A percentile compares a stretch with the other conserved stretches of the same genome.
Conservation (phyloP, 176 grass and related monocot genomes). For the Oryza glaberrima region DNA sequence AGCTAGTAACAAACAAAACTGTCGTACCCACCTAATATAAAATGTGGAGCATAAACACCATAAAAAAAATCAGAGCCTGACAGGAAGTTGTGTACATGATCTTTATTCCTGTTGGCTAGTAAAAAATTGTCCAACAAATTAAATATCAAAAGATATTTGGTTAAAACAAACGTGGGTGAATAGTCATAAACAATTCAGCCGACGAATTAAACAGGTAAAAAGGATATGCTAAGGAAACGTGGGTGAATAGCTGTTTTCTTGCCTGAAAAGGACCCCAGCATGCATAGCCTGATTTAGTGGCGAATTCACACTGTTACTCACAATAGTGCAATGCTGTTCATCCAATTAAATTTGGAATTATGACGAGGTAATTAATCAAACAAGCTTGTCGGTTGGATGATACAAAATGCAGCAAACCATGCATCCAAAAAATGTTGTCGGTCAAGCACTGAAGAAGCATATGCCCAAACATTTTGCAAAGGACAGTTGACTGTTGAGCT, state of each 20-base stretch:
- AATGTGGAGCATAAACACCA: not conserved
- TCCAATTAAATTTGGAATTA: not conserved
- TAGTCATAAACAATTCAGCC: not conserved
- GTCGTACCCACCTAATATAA: not conserved
- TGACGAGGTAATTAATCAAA: not conserved
- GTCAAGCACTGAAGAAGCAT: not conserved
- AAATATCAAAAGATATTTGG: not conserved
- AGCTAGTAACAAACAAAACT: not conserved
- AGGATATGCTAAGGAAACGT: not conserved
- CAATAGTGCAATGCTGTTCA: not conserved
- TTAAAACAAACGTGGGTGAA: not conserved
- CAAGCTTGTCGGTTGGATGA: not conserved
- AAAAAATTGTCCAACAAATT: not conserved
- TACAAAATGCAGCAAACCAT: not conserved
- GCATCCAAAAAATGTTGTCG: not conserved
- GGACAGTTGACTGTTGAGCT: not conserved
- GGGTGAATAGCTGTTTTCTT: not conserved
- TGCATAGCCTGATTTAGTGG: not conserved
- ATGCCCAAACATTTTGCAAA: not conserved
- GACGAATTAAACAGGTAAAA: not conserved
- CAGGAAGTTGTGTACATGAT: not conserved
- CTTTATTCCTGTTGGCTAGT: not conserved
- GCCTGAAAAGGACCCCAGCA: not conserved
- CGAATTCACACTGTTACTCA: not conserved
- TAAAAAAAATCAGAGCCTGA: not conserved